Evolutionary conservation across 1,139 yeast genomes (phyloP).

Genomic region (Lodderomyces metapsilosis): DNA sequence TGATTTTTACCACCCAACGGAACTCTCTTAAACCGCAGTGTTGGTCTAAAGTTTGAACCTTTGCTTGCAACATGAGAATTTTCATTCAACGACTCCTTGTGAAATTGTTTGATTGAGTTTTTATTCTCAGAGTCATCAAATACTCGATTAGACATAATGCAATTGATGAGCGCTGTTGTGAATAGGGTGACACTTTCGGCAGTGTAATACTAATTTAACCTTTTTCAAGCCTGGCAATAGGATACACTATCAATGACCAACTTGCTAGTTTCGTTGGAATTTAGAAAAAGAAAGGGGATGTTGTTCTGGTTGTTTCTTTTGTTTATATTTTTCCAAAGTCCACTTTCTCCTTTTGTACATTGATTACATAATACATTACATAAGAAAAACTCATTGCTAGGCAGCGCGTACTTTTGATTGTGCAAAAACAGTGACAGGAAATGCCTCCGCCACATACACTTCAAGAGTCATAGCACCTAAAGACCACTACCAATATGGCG

Average conservation of each 20-base stretch:
- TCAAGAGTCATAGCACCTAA: no score
- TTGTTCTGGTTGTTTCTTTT: background rate
- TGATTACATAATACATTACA: background rate
- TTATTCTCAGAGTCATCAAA: constrained; percentile 7
- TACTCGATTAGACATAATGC: constrained; percentile 5
- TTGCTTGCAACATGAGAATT: constrained; percentile 6
- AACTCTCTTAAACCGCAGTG: constrained; percentile 22
- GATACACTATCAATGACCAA: background rate
- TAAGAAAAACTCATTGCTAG: background rate
- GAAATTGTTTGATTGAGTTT: constrained; percentile 1
- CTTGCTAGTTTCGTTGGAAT: no score
- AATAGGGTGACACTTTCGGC: background rate
- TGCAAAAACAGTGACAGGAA: no score
- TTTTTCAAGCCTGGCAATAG: no score
- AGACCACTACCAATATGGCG: constrained; percentile 9
- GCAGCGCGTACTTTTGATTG: background rate
- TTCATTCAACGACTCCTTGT: constrained; percentile 6
- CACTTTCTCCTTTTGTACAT: background rate
- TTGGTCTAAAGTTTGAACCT: constrained; percentile 5
- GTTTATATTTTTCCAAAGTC: constrained; percentile 1
- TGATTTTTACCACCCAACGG: constrained; percentile 54
- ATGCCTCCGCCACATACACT: no score
- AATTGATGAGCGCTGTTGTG: no score
- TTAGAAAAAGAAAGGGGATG: no score
- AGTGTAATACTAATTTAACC: no score